Conservation (phyloP, 2,329 filamentous ascomycete genomes). For the Zarea fungicola region DNA sequence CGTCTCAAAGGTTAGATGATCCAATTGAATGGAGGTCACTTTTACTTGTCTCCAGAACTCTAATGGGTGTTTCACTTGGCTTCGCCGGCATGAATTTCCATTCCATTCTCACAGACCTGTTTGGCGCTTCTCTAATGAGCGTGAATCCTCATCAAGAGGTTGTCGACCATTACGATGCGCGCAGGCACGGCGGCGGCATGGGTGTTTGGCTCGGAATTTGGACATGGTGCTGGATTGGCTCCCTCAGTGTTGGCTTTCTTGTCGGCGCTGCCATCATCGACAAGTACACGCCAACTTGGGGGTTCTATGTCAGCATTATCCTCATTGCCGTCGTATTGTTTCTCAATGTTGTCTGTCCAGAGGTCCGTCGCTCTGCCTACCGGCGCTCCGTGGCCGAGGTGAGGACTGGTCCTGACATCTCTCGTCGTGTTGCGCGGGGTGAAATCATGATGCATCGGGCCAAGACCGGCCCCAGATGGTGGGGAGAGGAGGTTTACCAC, state of each 20-base stretch:
- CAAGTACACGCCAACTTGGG: constrained; percentile 60
- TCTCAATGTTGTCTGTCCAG: constrained; percentile 66
- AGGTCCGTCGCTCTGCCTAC: constrained; percentile 65
- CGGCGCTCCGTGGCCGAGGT: constrained; percentile 64
- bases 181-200: constrained; percentile 71
- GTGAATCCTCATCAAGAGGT: constrained; percentile 67
- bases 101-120: constrained; percentile 66
- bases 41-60: constrained; percentile 56
- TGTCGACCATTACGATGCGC: constrained; percentile 61
- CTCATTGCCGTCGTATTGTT: constrained; percentile 60
- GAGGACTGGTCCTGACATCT: constrained; percentile 46
- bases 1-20: constrained; percentile 50
- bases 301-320: constrained; percentile 69
- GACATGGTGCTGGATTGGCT: constrained; percentile 72
- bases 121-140: constrained; percentile 70
- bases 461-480: constrained; percentile 67
- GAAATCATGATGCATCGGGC: constrained; percentile 73
- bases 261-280: constrained; percentile 67
- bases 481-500: constrained; percentile 71
- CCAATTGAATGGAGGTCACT: constrained; percentile 51
- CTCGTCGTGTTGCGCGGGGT: constrained; percentile 59
- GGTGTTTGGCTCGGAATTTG: constrained; percentile 75
- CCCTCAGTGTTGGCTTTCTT: constrained; percentile 65
- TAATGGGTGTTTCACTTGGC: constrained; percentile 65
- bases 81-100: constrained; percentile 76